Evolutionary conservation across 148 eudicot genomes (phyloP).

Genomic region (Heliosperma pusillum): DNA sequence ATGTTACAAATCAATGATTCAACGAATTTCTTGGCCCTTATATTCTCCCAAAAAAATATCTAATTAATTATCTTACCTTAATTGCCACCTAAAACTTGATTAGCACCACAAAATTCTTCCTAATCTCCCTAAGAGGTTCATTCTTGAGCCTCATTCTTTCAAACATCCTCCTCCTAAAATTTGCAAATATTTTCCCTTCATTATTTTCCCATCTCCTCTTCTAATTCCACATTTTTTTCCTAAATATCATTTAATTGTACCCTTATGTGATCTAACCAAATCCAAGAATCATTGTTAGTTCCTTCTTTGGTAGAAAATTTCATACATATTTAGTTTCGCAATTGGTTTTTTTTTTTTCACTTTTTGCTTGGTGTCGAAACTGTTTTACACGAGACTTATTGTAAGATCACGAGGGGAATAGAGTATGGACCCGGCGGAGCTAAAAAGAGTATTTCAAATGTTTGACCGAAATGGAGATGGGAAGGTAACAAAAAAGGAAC

Average conservation of each 20-base stretch:
- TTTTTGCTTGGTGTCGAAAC: not conserved
- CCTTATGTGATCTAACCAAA: no score
- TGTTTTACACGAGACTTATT: not conserved
- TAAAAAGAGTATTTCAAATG: constrained; percentile 68
- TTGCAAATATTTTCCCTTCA: not conserved
- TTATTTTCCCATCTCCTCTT: not conserved
- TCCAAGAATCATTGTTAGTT: not conserved
- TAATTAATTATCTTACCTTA: not conserved
- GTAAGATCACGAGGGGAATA: not conserved
- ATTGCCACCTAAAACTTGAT: constrained; percentile 6
- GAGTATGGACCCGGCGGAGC: constrained; percentile 59
- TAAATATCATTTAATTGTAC: not conserved
- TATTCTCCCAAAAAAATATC: not conserved
- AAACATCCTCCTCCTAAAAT: not conserved
- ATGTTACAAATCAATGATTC: constrained; percentile 11
- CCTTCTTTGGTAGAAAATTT: not conserved
- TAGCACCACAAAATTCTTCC: constrained; percentile 8
- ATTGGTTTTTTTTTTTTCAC: no score
- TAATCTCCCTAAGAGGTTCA: not conserved
- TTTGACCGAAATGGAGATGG: constrained; percentile 76
- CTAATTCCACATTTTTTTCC: not conserved
- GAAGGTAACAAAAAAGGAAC: constrained; percentile 53
- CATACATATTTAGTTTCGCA: not conserved
- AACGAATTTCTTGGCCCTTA: constrained; percentile 24
- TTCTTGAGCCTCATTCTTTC: not conserved